Percentiles rank a stretch among this genome's conserved stretches.
These are phyloP conservation scores for Fusarium brachygibbosum DNA, from an alignment of 2,329 filamentous ascomycete species.

Conservation along the genomic window DNA sequence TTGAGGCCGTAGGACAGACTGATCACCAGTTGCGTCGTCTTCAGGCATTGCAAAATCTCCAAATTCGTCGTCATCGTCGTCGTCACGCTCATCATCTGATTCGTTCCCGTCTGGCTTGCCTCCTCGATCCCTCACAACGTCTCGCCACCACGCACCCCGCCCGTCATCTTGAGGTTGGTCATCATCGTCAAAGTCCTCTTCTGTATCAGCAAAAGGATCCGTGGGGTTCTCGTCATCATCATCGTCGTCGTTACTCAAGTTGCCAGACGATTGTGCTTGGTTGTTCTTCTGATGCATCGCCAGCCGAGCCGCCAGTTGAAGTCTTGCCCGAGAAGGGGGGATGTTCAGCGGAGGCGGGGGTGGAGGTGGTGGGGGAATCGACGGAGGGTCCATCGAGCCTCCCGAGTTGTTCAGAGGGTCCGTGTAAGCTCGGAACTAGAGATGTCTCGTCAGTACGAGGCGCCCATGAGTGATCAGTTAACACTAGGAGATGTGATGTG, in stretches of 20 bases:
- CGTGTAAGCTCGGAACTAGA: conserved; percentile 71
- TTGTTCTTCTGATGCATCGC: conserved; percentile 78
- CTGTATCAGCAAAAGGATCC: conserved; percentile 63
- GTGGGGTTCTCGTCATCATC: conserved; percentile 58
- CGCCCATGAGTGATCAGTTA: conserved; percentile 32
- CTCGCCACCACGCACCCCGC: conserved; percentile 65
- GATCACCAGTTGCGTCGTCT: conserved; percentile 55
- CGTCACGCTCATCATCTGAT: conserved; percentile 64
- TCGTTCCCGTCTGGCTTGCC: conserved; percentile 62
- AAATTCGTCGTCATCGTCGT: conserved; percentile 74
- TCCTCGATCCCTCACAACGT: conserved; percentile 55
- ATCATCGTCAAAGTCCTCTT: conserved; percentile 67
- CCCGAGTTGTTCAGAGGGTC: conserved; percentile 65
- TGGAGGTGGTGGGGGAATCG: conserved; percentile 70
- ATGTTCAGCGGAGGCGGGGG: conserved; percentile 87
- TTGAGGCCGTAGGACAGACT: conserved; percentile 67
- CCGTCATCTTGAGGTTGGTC: conserved; percentile 54
- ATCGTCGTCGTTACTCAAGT: conserved; percentile 55
- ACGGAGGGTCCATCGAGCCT: conserved; percentile 67
- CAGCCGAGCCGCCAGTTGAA: conserved; percentile 90
- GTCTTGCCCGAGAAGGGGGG: conserved; percentile 85
- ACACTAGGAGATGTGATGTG: conserved; percentile 47
- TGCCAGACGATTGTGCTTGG: conserved; percentile 61
- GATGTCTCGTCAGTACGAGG: conserved; percentile 42
- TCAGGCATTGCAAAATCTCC: conserved; percentile 78